These are phyloP conservation scores for Trichoderma sp. DNA, from an alignment of 2,329 filamentous ascomycete genomes.

Conservation along the genomic window DNA sequence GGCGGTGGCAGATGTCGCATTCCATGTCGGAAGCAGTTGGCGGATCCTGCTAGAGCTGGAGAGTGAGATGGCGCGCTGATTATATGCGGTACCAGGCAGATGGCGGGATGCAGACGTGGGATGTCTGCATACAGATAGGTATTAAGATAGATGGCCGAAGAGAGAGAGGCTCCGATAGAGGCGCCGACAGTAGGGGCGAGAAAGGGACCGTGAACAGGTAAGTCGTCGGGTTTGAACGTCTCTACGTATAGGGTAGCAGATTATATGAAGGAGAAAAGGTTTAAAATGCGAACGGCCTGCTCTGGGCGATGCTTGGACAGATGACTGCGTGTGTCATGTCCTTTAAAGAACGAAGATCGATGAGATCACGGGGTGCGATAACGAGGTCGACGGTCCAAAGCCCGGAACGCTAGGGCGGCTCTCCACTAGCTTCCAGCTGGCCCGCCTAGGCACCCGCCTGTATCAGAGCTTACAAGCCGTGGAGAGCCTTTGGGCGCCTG, in stretches of 20 bases:
- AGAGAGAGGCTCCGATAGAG: background rate
- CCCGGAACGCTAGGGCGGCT: background rate
- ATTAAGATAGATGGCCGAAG: background rate
- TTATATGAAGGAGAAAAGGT: background rate
- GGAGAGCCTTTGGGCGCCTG: background rate
- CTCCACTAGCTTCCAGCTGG: background rate
- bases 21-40: slow-evolving; percentile 50
- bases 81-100: background rate
- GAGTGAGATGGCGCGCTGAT: background rate
- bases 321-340: slow-evolving; percentile 1
- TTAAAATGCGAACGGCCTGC: background rate
- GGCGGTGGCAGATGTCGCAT: slow-evolving; percentile 65
- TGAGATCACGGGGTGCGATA: slow-evolving; percentile 19
- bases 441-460: background rate
- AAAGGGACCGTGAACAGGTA: background rate
- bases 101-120: background rate
- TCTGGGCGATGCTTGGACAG: background rate
- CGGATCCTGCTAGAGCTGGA: background rate
- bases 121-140: background rate
- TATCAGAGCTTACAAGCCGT: background rate
- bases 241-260: background rate
- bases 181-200: background rate
- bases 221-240: background rate
- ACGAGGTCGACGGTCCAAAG: background rate
- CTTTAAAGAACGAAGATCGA: slow-evolving; percentile 11